phyloP scores from a whole-genome alignment of 345 rosid species.

The Eucalyptus erythrocorys region DNA sequence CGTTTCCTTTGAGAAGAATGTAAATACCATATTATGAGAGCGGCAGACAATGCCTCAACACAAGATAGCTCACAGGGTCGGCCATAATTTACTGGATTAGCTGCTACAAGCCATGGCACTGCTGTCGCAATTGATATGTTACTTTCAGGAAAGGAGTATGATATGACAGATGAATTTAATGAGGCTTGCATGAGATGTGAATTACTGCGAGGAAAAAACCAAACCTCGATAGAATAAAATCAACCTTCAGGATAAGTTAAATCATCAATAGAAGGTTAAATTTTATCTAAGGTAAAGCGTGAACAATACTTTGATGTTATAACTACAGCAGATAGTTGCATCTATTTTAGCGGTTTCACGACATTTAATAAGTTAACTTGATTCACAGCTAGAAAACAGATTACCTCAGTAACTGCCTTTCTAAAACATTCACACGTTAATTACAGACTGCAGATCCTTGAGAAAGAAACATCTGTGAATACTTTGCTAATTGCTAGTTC shows the following conservation, averaged over 20 bases:
- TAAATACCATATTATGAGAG: conserved; percentile 68
- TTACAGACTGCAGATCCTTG: not conserved
- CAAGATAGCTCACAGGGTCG: conserved; percentile 92
- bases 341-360: not conserved
- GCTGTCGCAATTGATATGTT: conserved; percentile 5
- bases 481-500: not conserved
- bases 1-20: not conserved
- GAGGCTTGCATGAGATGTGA: not conserved
- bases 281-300: not conserved
- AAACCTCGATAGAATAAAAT: not conserved
- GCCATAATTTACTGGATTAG: conserved; percentile 95
- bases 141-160: not conserved
- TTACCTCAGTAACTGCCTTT: not conserved
- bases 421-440: not conserved
- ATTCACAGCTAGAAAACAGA: not conserved
- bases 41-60: conserved; percentile 93
- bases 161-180: not conserved
- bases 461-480: not conserved
- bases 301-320: not conserved
- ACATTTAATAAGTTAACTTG: not conserved
- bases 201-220: not conserved
- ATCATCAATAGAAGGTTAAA: not conserved
- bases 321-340: not conserved
- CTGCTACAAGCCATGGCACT: conserved; percentile 99
- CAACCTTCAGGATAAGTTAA: not conserved